Conservation (phyloP, 2,329 filamentous ascomycete genomes). For the Fusarium sulawesiense region DNA sequence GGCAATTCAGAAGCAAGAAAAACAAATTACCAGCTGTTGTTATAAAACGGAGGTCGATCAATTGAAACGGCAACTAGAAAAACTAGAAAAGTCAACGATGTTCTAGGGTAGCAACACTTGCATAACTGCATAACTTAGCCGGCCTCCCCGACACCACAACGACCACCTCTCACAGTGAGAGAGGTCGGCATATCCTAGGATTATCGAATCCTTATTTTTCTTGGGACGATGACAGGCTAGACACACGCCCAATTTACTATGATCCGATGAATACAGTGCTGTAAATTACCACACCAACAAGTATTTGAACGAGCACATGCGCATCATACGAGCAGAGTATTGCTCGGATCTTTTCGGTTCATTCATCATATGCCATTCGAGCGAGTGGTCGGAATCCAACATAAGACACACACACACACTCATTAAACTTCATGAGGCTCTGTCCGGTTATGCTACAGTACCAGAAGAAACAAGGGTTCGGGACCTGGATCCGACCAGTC, state of each 20-base stretch:
- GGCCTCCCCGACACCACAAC: constrained; percentile 19
- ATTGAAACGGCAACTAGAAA: background rate
- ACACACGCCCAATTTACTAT: constrained; percentile 8
- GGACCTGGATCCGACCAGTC: constrained; percentile 13
- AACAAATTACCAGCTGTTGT: background rate
- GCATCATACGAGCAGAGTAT: constrained; percentile 34
- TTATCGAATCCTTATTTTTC: background rate
- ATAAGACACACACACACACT: background rate
- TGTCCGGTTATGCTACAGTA: constrained; percentile 6
- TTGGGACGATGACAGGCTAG: constrained; percentile 3
- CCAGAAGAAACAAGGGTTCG: constrained; percentile 15
- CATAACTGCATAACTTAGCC: constrained; percentile 1
- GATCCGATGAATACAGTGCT: background rate
- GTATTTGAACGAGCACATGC: background rate
- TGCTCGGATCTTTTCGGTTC: constrained; percentile 24
- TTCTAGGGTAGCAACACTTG: constrained; percentile 20
- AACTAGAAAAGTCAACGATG: constrained; percentile 5
- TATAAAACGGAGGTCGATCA: background rate
- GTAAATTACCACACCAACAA: background rate
- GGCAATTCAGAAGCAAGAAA: background rate
- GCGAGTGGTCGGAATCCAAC: constrained; percentile 7
- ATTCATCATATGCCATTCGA: background rate
- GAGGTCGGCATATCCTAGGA: constrained; percentile 10
- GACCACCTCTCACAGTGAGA: constrained; percentile 20
- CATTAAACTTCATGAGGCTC: constrained; percentile 29